Percentiles rank a stretch among this genome's conserved stretches.
Evolutionary conservation across 2,329 filamentous ascomycete genomes (phyloP).

Genomic region (Hirsutella rhossiliensis): DNA sequence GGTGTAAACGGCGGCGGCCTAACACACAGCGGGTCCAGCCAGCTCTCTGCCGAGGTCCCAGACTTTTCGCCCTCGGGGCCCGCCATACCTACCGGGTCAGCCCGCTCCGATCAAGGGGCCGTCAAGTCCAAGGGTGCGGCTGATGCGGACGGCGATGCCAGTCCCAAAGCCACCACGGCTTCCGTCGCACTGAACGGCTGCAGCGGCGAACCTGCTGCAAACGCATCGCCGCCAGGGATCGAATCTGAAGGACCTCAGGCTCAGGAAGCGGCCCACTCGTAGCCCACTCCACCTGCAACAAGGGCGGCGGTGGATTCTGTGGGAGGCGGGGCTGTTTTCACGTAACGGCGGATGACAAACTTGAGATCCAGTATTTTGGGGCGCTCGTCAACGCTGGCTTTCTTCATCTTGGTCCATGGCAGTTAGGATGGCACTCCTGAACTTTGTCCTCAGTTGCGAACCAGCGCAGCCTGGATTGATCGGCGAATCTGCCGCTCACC

Average conservation of each 20-base stretch:
- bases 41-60: constrained; percentile 26
- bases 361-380: background rate
- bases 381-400: background rate
- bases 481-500: background rate
- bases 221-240: constrained; percentile 2
- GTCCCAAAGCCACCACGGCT: background rate
- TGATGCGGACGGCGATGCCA: background rate
- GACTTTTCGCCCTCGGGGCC: constrained; percentile 25
- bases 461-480: background rate
- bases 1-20: constrained; percentile 12
- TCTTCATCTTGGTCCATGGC: background rate
- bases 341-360: background rate
- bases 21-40: constrained; percentile 14
- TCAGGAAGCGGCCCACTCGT: background rate
- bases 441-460: background rate
- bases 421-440: background rate
- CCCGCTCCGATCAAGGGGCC: background rate
- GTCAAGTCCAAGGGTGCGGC: background rate
- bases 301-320: background rate
- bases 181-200: constrained; percentile 5
- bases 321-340: background rate
- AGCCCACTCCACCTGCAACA: background rate
- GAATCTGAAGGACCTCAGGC: constrained; percentile 3
- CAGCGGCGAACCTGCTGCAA: background rate
- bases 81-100: background rate